Base-by-base conservation (phyloP, 75 land plant species). In the Pinus taeda region DNA sequence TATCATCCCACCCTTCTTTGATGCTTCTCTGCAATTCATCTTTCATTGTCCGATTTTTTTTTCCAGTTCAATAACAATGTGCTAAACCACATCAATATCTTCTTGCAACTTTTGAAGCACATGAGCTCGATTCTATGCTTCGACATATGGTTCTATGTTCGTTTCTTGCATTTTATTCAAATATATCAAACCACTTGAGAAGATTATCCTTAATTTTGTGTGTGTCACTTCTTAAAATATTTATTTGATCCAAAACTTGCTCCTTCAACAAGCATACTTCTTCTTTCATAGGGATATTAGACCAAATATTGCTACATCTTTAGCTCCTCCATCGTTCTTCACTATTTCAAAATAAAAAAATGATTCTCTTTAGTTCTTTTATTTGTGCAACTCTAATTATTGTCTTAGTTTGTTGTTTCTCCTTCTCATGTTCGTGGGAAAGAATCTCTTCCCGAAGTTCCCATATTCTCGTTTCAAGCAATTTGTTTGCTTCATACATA, bases 181-280 rank as follows among this genome's bases (percentile, higher is more conserved):
- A 29, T 6, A 73, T 73, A 58, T 56, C 33, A 73, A 53, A 45
- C 13, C 13, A 69, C 45, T 69, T 42, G 49, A 69, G 71, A n/a
- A 69, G 53, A 7, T 18, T n/a, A 69, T 39, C 71, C 71, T 56
- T 14, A 56, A 56, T 20, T 24, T 56, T 15, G 58, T 73, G 58
- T 17, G 53, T 39, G 71, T 69, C 53, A 42, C 20, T 39, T 69
- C n/a, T 69, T 8, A 69, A 21, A 36, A 3, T 26, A 73, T 53
- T 56, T 59, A 73, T 73, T 29, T 73, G 74, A 73, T 15, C 57
- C 74, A 55, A 56, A 73, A 56, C 59, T 56, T 55, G 33, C 26
- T 56, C 58, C 21, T 56, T 73, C 58, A 73, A 73, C 22, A n/a
- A 39, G 58, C 74, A 73, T 55, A 73, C 5, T 15, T 73, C 59